Evolutionary conservation across 345 rosid species (phyloP).

Genomic region (Salix dunnii): DNA sequence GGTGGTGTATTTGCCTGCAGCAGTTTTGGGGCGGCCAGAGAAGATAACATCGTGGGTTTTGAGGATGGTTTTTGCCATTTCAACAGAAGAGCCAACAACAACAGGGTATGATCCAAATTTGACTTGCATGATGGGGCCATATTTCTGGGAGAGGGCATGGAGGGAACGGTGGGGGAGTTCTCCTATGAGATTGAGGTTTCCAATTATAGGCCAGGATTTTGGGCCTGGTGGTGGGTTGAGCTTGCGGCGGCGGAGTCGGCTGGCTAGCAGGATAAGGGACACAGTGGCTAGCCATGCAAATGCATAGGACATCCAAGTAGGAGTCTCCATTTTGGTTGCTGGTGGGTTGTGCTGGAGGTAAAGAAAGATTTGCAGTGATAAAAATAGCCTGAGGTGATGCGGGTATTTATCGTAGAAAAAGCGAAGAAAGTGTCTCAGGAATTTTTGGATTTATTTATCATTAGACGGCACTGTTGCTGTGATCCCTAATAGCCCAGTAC

Average conservation of each 20-base stretch:
- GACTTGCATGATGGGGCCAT: slow-evolving; percentile 59
- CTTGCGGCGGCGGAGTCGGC: slow-evolving; percentile 30
- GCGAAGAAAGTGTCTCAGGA: neutral
- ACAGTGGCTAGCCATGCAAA: slow-evolving; percentile 35
- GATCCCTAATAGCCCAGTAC: neutral
- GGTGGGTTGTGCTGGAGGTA: neutral
- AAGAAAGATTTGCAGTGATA: neutral
- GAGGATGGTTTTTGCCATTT: slow-evolving; percentile 48
- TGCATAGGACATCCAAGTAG: slow-evolving; percentile 11
- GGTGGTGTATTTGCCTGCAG: slow-evolving; percentile 65
- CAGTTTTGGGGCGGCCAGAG: slow-evolving; percentile 41
- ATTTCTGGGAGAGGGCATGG: slow-evolving; percentile 49
- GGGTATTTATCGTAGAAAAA: neutral
- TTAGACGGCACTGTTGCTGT: neutral
- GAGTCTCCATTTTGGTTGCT: slow-evolving; percentile 7
- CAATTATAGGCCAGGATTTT: slow-evolving; percentile 61
- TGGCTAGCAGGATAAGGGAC: slow-evolving; percentile 33
- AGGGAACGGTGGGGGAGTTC: slow-evolving; percentile 59
- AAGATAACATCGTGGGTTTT: slow-evolving; percentile 53
- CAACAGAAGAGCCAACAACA: slow-evolving; percentile 50
- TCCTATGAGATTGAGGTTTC: slow-evolving; percentile 64
- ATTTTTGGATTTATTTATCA: too few species aligned
- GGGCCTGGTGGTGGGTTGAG: slow-evolving; percentile 60
- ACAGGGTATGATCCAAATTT: slow-evolving; percentile 52
- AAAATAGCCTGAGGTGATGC: neutral